Evolutionary conservation across 345 rosid species (phyloP).

Genomic region (Fremontodendron californicum): DNA sequence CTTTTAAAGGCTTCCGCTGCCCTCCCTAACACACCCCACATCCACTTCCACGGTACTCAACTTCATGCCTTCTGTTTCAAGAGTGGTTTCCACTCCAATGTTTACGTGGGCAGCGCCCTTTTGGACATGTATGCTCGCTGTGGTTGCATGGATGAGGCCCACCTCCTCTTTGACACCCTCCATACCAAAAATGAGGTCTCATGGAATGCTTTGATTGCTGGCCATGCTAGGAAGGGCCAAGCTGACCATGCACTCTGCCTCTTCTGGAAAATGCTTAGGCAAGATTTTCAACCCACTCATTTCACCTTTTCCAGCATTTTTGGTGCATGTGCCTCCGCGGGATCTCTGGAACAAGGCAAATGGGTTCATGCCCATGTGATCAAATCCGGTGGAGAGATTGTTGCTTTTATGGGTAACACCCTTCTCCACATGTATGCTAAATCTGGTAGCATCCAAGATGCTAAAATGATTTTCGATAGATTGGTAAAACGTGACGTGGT

Average conservation of each 20-base stretch:
- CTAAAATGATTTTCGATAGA: slow-evolving; percentile 37
- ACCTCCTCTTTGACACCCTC: slow-evolving; percentile 26
- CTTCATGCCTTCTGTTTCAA: slow-evolving; percentile 41
- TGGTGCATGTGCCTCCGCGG: slow-evolving; percentile 37
- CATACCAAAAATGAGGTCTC: slow-evolving; percentile 46
- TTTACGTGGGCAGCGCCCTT: slow-evolving; percentile 47
- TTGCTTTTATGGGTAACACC: slow-evolving; percentile 43
- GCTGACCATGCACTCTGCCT: slow-evolving; percentile 32
- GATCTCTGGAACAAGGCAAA: slow-evolving; percentile 52
- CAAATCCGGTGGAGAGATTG: slow-evolving; percentile 38
- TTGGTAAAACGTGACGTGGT: slow-evolving; percentile 35
- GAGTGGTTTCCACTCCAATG: slow-evolving; percentile 36
- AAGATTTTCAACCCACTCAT: slow-evolving; percentile 34
- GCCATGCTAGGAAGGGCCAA: slow-evolving; percentile 41
- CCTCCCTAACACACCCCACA: neutral
- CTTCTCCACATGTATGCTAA: slow-evolving; percentile 54
- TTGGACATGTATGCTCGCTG: slow-evolving; percentile 50
- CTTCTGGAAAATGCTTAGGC: slow-evolving; percentile 37
- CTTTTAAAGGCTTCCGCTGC: slow-evolving; percentile 42
- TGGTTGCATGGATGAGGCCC: slow-evolving; percentile 39
- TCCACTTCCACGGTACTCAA: slow-evolving; percentile 34
- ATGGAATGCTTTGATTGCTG: slow-evolving; percentile 61
- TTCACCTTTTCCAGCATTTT: slow-evolving; percentile 41
- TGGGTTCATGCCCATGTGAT: slow-evolving; percentile 49
- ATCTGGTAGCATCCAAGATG: slow-evolving; percentile 49